Evolutionary conservation across 306 rosid species (phyloP), one percentile per base, ranked within the genome.

Genomic region (Vigna unguiculata): DNA sequence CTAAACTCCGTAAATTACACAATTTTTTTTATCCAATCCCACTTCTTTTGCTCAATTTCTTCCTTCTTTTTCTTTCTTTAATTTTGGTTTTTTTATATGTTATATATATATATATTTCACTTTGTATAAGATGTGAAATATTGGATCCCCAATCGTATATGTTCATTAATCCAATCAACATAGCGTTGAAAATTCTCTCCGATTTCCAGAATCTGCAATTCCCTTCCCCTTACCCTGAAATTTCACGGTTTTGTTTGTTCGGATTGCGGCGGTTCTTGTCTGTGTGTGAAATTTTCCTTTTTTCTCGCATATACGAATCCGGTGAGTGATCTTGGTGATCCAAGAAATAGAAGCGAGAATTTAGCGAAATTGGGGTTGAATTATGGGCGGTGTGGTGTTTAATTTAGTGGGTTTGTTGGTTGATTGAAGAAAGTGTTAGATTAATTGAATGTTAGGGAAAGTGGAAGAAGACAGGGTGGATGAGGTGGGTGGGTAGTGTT

Each of bases 71-170:
- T 41, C 51, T n/a, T 34, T 43, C 25, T 20, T 49, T 7, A 10
- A 3, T 17, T 54, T 77, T 53, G 36, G 48, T 2, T 48, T 72
- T 51, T 70, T 78, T 0, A 78, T 78, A 78, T 78, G 77, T 78
- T 72, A 77, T 66, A 55, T 58, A 58, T 72, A 77, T 66, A 55
- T 58, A 58, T 72, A 59, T 78, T 67, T 78, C 83, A 55, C 82
- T 71, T 65, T 78, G 82, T 47, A 78, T 40, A 72, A 83, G 83
- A 83, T 83, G 80, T 78, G 86, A 83, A 83, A 74, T 73, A 83
- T 74, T 78, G 79, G 80, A 83, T 83, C 86, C 55, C 13, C 16
- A 52, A 83, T 68, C 53, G 51, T 47, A 73, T 78, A 67, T 78
- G 80, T 78, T 70, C 75, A 67, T 78, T 68, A 78, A 74, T 74